Base-by-base conservation (phyloP, 106 monocot genomes). In the Dendrobium chrysotoxum region DNA sequence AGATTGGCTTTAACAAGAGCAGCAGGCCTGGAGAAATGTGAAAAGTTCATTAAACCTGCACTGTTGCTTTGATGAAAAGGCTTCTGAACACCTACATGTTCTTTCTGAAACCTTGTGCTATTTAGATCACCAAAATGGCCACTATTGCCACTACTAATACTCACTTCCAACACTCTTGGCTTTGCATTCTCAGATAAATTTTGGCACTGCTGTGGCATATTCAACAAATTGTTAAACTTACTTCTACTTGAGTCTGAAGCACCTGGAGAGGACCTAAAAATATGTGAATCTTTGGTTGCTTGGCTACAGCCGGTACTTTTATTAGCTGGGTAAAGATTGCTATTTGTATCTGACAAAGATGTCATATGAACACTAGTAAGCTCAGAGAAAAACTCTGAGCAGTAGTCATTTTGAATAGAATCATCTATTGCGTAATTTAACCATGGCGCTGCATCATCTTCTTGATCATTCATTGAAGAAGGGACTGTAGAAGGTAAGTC, bases 11-110 rank as follows among this genome's bases (percentile, higher is more conserved):
- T 90, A 41, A 75, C 80, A 26, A 85, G 78, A n/a, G 86, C 58
- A 53, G 67, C 78, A 1, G 93, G 89, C 73, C 93, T 91, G 0
- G 89, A 77, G 76, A 97, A 94, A 81, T 89, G 90, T 20, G 94
- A 85, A 74, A 92, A 94, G 57, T 97, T 93, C 82, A 86, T 83
- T 72, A 87, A 25, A 53, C 83, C 83, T 13, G 77, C 30, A 50
- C 77, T 76, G 55, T 75, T 68, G 42, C 76, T 73, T 6, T 65
- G 47, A 5, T 13, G 54, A 17, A 28, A 66, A 40, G 79, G 75
- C 57, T 82, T 83, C 26, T 23, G 64, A 65, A 26, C 64, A 65
- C 64, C 11, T 15, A 23, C 25, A 65, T 65, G 6, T 26, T 65
- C 25, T 65, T n/a, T 65, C 64, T 65, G 64, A 65, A 65, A 65